Base-by-base conservation (phyloP, 441 rosid genomes). In the Eruca vesicaria region DNA sequence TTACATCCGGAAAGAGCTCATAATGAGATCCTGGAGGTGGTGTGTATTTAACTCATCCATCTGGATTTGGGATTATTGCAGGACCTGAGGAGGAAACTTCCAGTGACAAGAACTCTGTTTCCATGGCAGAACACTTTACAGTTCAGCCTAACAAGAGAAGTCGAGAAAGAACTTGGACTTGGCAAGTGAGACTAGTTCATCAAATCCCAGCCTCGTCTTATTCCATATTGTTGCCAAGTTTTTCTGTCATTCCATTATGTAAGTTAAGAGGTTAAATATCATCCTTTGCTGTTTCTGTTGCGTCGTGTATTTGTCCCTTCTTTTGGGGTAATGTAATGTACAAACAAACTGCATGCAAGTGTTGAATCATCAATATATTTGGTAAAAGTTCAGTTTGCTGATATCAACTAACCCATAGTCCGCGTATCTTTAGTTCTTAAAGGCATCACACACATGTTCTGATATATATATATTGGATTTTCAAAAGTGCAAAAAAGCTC, bases 71-170 rank as follows among this genome's bases (percentile, higher is more conserved):
- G 26, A 78, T 1, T 50, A 11, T 8, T 66, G 83, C 86, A 96
- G 98, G 99, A 96, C 74, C 89, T 96, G 19, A 83, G 98, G 68
- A 86, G 99, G 84, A 92, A 93, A 85, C 99, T 93, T 69, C 99
- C 98, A 0, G 98, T 93, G 62, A 96, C 98, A 60, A 86, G 97
- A 32, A 96, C 98, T 66, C 77, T 89, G 53, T 96, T 93, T 82
- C 98, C 98, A 48, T 93, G 98, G 99, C 96, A 93, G 41, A 86
- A 87, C 86, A 87, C 97, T 4, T 84, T 90, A 45, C 98, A 92
- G 71, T 93, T 92, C 72, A 93, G 92, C 85, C 82, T 96, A 73
- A 93, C 99, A 38, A 90, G 91, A 83, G 99, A 96, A 74, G 93
- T 93, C 26, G 82, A 90, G 69, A 90, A 89, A 82, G 96, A 96